These are phyloP conservation scores for Botrytis cinerea DNA, from an alignment of 2,329 filamentous ascomycete genomes.

Conservation along the genomic window DNA sequence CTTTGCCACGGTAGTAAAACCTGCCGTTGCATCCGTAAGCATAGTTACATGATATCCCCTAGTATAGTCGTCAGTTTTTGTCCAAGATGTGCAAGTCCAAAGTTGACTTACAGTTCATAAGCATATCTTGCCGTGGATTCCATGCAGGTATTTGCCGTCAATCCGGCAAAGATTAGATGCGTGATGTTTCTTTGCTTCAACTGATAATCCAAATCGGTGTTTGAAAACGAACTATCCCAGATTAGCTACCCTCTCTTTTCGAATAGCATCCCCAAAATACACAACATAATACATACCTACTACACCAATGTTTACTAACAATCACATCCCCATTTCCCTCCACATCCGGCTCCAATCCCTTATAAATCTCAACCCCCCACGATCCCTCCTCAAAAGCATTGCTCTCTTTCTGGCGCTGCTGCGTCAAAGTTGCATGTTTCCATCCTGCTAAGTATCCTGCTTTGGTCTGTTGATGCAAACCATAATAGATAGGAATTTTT, in stretches of 20 bases:
- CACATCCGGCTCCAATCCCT: conserved; percentile 38
- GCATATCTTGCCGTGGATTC: conserved; percentile 44
- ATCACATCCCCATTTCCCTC: conserved; percentile 40
- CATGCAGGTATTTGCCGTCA: conserved; percentile 42
- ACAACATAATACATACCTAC: conserved; percentile 32
- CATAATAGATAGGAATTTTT: conserved; percentile 43
- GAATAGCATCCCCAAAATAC: background rate
- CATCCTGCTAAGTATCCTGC: conserved; percentile 38
- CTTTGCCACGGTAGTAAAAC: conserved; percentile 33
- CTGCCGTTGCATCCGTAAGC: conserved; percentile 38
- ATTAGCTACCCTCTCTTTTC: background rate
- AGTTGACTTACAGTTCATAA: conserved; percentile 36
- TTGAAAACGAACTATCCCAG: conserved; percentile 38
- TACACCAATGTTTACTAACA: conserved; percentile 42
- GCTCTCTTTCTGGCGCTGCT: conserved; percentile 29
- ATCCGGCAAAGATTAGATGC: conserved; percentile 40
- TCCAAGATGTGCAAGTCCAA: background rate
- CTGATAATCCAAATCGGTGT: conserved; percentile 44
- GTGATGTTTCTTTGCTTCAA: conserved; percentile 42
- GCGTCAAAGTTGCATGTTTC: conserved; percentile 36
- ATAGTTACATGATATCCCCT: conserved; percentile 38
- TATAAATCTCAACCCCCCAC: conserved; percentile 41
- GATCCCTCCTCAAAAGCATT: conserved; percentile 38
- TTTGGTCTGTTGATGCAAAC: conserved; percentile 41
- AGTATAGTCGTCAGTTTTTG: background rate